Percentiles rank a stretch among this genome's conserved stretches.
phyloP scores from a whole-genome alignment of 192 early-diverging fungal genomes.

The Coemansia sp. region DNA sequence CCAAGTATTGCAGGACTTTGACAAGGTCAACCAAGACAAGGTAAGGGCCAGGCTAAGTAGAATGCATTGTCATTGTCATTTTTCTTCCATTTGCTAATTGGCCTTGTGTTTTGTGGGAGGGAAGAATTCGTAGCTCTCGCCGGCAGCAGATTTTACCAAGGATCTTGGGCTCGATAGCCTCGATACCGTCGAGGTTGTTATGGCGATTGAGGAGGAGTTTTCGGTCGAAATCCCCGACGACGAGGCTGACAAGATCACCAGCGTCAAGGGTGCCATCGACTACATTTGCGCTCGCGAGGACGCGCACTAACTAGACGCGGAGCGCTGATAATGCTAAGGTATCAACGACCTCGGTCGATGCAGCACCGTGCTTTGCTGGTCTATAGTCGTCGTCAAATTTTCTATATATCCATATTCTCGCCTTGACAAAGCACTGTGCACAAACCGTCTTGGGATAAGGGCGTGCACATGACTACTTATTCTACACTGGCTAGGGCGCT shows the following conservation, averaged over 20 bases:
- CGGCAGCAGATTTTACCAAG: conserved; percentile 81
- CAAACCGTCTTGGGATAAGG: too few species aligned
- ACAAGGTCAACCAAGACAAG: conserved; percentile 92
- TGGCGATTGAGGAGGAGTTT: conserved; percentile 99
- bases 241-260: conserved; percentile 94
- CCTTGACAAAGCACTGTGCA: background rate
- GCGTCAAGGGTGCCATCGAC: conserved; percentile 83
- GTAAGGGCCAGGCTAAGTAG: conserved; percentile 52
- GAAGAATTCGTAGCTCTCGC: conserved; percentile 62
- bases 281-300: conserved; percentile 70
- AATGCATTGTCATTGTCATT: background rate
- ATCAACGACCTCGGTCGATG: background rate
- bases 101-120: background rate
- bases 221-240: conserved; percentile 96
- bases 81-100: background rate
- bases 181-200: conserved; percentile 97
- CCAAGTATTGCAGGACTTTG: conserved; percentile 88
- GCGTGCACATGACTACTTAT: conserved; percentile 9
- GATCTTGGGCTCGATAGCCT: conserved; percentile 95
- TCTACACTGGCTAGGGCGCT: too few species aligned
- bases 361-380: background rate
- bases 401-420: background rate
- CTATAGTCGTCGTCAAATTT: too few species aligned
- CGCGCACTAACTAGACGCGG: conserved; percentile 59
- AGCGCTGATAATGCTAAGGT: background rate